Evolutionary conservation across 2,329 filamentous ascomycete species (phyloP), one percentile per base, ranked within the genome.

Genomic region (Piedraia hortae): DNA sequence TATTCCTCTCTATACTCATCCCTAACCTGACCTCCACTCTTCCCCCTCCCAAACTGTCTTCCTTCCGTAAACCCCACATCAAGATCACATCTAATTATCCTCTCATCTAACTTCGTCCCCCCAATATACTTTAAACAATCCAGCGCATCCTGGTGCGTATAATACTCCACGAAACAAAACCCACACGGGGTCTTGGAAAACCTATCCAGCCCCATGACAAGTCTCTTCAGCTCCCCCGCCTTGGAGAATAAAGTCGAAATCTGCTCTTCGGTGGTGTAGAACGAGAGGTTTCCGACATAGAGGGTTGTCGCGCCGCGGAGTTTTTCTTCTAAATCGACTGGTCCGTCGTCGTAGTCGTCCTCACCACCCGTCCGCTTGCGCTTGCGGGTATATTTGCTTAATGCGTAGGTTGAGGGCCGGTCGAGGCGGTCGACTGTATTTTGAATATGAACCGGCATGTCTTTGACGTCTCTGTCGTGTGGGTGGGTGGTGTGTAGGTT

Each of bases 81-180:
- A 21, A 93, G 48, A 51, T 97, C 85, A 12, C 82, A 90, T 28
- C 85, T 62, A 41, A 97, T 91, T 41, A 97, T 70, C 36, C 85
- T 68, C 56, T 97, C 85, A 46, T 97, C 85, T 20, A 97, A 62
- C 54, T 97, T 97, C 16, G 85, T 97, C 26, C 85, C 85, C 25
- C 85, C 85, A 38, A 97, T 70, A 45, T 93, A 97, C 51, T 93
- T 97, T 67, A 97, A 69, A 49, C 82, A 93, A 45, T 97, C 85
- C 21, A 97, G 59, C 5, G 85, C 85, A 46, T 97, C 85, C 42
- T 90, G 71, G 46, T 93, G 85, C 14, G 70, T 91, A 54, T 91
- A 93, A 53, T 97, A 97, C 50, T 97, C 85, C 39, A 97, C 85
- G 42, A 97, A 97, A 56, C 85, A 97, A 57, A 97, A 97, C 18